Percentiles rank a stretch among this genome's conserved stretches.
Evolutionary conservation across 2,329 filamentous ascomycete species (phyloP).

Genomic region (Ascochyta rabiei): DNA sequence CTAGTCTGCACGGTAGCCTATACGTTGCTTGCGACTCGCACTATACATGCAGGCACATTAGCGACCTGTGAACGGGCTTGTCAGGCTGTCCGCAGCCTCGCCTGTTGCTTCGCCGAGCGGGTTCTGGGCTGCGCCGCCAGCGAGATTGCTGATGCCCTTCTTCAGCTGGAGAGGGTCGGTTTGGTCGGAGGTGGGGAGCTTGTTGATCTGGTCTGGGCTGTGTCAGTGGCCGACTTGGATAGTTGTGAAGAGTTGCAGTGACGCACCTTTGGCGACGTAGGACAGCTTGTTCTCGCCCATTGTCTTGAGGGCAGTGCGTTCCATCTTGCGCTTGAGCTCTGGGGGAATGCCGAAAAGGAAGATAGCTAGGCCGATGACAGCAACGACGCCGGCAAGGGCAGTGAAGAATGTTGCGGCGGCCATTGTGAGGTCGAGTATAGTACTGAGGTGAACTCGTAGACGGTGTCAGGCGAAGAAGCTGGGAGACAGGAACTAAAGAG

Average conservation of each 20-base stretch:
- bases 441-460: constrained; percentile 1
- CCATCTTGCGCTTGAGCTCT: constrained; percentile 54
- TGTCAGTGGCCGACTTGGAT: constrained; percentile 14
- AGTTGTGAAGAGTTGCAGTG: background rate
- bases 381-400: constrained; percentile 43
- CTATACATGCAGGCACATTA: constrained; percentile 34
- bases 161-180: constrained; percentile 47
- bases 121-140: constrained; percentile 44
- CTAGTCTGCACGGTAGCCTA: constrained; percentile 29
- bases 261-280: constrained; percentile 48
- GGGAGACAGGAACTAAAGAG: background rate
- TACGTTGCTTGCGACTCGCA: constrained; percentile 31
- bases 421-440: constrained; percentile 26
- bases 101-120: constrained; percentile 46
- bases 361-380: constrained; percentile 47
- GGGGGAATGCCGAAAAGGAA: constrained; percentile 57
- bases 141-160: constrained; percentile 43
- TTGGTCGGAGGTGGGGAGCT: constrained; percentile 48
- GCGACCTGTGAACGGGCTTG: constrained; percentile 47
- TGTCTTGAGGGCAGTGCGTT: constrained; percentile 55
- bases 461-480: background rate
- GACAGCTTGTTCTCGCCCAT: constrained; percentile 60
- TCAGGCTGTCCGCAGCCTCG: constrained; percentile 45
- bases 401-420: constrained; percentile 39
- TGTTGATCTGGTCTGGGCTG: constrained; percentile 45